These are phyloP conservation scores for Leishmania major DNA, from an alignment of 208 protist species.

Conservation along the genomic window DNA sequence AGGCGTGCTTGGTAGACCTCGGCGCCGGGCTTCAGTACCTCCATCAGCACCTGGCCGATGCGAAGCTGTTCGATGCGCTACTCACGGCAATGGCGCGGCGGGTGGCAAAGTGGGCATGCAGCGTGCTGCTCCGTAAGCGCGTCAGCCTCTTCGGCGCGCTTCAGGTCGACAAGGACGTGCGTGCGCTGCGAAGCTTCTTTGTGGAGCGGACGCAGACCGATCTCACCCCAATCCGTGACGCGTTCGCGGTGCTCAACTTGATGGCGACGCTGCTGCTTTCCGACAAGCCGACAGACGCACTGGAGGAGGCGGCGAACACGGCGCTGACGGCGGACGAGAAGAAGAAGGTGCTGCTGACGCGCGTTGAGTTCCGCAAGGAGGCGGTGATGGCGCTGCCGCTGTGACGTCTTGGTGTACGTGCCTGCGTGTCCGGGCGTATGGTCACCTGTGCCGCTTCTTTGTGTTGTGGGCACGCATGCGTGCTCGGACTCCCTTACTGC, in stretches of 20 bases:
- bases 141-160: conserved; percentile 74
- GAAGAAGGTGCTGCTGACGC: conserved; percentile 52
- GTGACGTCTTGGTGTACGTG: conserved; percentile 10
- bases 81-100: conserved; percentile 45
- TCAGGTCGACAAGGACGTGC: conserved; percentile 85
- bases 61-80: conserved; percentile 55
- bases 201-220: conserved; percentile 46
- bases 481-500: neutral
- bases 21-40: conserved; percentile 45
- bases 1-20: conserved; percentile 53
- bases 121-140: conserved; percentile 51
- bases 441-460: neutral
- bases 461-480: neutral
- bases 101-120: conserved; percentile 30
- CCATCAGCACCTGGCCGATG: conserved; percentile 27
- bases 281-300: conserved; percentile 67
- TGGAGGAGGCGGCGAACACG: conserved; percentile 61
- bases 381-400: conserved; percentile 61
- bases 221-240: conserved; percentile 49
- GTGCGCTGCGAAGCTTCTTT: conserved; percentile 71
- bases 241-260: conserved; percentile 53
- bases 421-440: neutral
- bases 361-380: conserved; percentile 68
- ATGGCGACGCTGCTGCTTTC: conserved; percentile 64
- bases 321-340: conserved; percentile 82